Evolutionary conservation across 78 protist genomes (phyloP).

Genomic region (Monosiga brevicollis): DNA sequence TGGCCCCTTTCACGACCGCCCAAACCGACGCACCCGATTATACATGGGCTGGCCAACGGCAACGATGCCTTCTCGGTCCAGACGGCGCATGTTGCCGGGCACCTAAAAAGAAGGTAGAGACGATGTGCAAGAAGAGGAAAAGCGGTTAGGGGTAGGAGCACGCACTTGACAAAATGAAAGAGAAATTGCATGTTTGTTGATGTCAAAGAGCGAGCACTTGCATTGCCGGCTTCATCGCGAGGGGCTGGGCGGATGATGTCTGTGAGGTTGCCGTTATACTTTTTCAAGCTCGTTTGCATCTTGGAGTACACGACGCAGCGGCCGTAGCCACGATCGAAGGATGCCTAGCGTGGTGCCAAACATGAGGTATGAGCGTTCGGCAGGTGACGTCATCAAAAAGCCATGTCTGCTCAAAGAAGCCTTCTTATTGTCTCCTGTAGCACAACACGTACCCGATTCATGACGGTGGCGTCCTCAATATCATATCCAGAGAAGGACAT

Average conservation of each 20-base stretch:
- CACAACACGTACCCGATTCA: no score
- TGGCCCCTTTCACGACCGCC: neutral
- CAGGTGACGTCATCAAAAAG: no score
- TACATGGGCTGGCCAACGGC: neutral
- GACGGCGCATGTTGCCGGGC: no score
- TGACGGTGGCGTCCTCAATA: constrained; percentile 98
- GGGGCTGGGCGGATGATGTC: constrained; percentile 15
- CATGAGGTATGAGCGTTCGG: no score
- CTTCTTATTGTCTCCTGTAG: no score
- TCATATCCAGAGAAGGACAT: constrained; percentile 97
- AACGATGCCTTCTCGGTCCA: neutral
- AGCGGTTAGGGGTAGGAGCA: no score
- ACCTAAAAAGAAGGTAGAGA: no score
- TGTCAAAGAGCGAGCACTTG: neutral
- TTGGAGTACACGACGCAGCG: constrained; percentile 88
- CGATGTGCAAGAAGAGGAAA: no score
- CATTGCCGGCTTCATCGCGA: neutral
- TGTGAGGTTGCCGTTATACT: constrained; percentile 26
- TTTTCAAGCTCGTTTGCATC: constrained; percentile 37
- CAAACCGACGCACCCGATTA: neutral
- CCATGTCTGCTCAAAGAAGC: no score
- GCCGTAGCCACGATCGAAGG: constrained; percentile 94
- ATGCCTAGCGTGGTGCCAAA: no score
- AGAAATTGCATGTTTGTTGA: no score
- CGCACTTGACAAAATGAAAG: no score